Evolutionary conservation across 805 yeast genomes (phyloP).

Genomic region (Yarrowia keelungensis): DNA sequence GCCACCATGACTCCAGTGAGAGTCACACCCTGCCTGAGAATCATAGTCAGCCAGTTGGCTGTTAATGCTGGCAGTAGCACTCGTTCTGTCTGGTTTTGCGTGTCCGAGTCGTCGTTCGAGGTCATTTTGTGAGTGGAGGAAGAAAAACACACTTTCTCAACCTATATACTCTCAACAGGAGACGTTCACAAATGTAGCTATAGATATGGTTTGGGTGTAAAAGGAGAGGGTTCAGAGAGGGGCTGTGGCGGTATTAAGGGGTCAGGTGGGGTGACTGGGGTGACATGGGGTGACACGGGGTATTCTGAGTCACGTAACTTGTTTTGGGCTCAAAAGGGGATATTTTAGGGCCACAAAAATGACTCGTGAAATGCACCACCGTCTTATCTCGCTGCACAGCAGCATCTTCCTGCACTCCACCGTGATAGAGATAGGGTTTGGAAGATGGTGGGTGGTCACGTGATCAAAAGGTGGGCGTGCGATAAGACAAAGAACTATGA

Average conservation of each 20-base stretch:
- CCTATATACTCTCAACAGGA: too few species aligned
- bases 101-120: not conserved
- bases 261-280: too few species aligned
- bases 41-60: constrained; percentile 7
- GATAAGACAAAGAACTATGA: too few species aligned
- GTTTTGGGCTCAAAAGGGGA: not conserved
- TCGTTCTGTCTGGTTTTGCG: not conserved
- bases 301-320: not conserved
- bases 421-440: not conserved
- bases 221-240: too few species aligned
- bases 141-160: not conserved
- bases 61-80: not conserved
- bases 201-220: too few species aligned
- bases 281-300: not conserved
- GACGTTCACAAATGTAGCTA: too few species aligned
- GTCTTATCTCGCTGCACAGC: constrained; percentile 1
- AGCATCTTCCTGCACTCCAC: constrained; percentile 8
- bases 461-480: too few species aligned
- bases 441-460: too few species aligned
- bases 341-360: too few species aligned
- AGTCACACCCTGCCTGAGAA: not conserved
- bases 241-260: too few species aligned
- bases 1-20: not conserved
- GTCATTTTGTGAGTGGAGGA: not conserved
- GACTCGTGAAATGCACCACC: not conserved